Evolutionary conservation across 768 basidiomycete species (phyloP).

Genomic region (Austroboletus eburneus): DNA sequence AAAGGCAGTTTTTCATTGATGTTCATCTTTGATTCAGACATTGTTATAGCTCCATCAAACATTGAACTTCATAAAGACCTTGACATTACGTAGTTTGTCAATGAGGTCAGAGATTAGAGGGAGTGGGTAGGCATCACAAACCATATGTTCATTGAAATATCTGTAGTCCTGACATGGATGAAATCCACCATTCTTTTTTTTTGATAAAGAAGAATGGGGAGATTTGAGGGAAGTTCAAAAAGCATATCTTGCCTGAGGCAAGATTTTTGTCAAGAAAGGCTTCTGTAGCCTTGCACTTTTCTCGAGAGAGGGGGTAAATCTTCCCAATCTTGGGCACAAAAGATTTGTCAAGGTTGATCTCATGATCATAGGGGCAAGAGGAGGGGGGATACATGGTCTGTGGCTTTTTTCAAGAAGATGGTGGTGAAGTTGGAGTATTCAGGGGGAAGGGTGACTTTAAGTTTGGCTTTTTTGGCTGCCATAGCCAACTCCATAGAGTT

Average conservation of each 20-base stretch:
- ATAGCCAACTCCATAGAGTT: too few relatives aligned
- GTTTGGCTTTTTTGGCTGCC: too few relatives aligned
- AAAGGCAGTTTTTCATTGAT: not conserved
- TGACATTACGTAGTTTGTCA: not conserved
- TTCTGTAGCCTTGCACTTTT: not conserved
- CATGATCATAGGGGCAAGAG: not conserved
- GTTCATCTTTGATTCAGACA: not conserved
- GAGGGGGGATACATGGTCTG: too few relatives aligned
- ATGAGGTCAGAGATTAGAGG: not conserved
- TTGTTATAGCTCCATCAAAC: not conserved
- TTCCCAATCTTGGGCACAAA: not conserved
- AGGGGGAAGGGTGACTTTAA: too few relatives aligned
- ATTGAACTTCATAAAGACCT: not conserved
- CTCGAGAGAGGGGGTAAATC: not conserved
- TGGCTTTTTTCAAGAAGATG: too few relatives aligned
- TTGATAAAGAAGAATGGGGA: not conserved
- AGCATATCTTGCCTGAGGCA: not conserved
- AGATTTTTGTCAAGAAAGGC: not conserved
- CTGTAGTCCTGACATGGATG: not conserved
- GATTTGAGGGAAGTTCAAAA: not conserved
- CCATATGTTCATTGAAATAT: not conserved
- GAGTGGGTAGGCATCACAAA: not conserved
- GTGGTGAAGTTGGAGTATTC: too few relatives aligned
- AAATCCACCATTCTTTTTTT: not conserved
- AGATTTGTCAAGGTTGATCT: not conserved